Evolutionary conservation across 2,329 filamentous ascomycete genomes (phyloP), one percentile per base, ranked within the genome.

Genomic region (Tricladium varicosporioides): DNA sequence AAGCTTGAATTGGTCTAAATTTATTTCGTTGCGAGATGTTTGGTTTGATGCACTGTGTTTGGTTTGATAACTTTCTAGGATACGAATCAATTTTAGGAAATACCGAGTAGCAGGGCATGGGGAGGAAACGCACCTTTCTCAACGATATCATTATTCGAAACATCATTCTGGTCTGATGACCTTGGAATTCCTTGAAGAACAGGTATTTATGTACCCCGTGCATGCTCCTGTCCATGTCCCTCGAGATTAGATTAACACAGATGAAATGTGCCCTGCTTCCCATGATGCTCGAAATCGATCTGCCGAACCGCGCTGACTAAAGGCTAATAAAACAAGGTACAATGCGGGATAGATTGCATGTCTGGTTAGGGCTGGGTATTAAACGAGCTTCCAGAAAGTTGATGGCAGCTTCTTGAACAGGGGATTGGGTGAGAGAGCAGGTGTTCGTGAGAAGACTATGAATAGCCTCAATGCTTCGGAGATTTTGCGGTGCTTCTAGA

Each of bases 401-500:
- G 36, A 11, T 10, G 11, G n/a, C 11, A 10, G n/a, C 10, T 5
- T 40, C n/a, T n/a, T 40, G 5, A 40, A 10, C 36, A 40, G 36
- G 36, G n/a, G 36, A n/a, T 40, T 27, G 22, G 22, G 22, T 27
- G 22, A 27, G 7, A 4, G 22, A 27, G 22, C 22, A 27, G 22
- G 22, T 7, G 22, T 27, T 27, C 22, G 22, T 27, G 22, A 27
- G 22, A 27, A 27, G 22, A 7, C 42, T 32, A 44, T 51, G 13
- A 56, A 47, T 45, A 56, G 48, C 48, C 53, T 56, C 48, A 50
- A 51, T 51, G n/a, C 31, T 11, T 47, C 53, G 48, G 53, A 56
- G 53, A 56, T 56, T 55, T 51, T 51, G 31, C 53, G 53, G 53
- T 15, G 40, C n/a, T 56, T 56, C 31, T 31, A 47, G 48, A 53